These are phyloP conservation scores for Mrakia gelida DNA, from an alignment of 768 basidiomycete genomes.

Conservation along the genomic window DNA sequence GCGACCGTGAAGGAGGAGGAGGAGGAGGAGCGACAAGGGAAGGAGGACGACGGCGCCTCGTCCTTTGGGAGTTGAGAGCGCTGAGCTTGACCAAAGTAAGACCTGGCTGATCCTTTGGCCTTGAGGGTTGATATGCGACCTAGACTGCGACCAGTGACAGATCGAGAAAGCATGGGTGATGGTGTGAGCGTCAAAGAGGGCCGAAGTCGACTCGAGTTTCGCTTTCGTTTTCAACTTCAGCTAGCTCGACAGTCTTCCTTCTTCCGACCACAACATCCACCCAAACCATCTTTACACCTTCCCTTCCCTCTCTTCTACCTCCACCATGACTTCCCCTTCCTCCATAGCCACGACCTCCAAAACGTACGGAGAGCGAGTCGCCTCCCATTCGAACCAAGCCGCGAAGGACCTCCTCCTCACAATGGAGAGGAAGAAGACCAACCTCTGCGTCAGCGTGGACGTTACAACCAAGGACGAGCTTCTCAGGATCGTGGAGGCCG, in stretches of 20 bases:
- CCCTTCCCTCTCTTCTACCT: background rate
- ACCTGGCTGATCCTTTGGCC: background rate
- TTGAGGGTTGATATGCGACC: background rate
- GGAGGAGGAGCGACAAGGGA: background rate
- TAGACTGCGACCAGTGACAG: too few relatives aligned
- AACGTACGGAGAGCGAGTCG: conserved; percentile 14
- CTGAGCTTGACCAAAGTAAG: background rate
- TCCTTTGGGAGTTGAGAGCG: background rate
- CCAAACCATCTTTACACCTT: background rate
- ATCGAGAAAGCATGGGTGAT: too few relatives aligned
- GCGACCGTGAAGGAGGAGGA: background rate
- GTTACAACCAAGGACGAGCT: conserved; percentile 75
- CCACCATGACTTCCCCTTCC: background rate
- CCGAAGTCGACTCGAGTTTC: too few relatives aligned
- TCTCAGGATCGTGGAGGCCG: conserved; percentile 76
- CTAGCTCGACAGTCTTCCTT: background rate
- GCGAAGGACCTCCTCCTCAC: conserved; percentile 72
- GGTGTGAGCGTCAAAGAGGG: too few relatives aligned
- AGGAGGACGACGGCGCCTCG: background rate
- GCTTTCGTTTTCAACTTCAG: background rate
- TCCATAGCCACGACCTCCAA: background rate
- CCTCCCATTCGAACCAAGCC: conserved; percentile 58
- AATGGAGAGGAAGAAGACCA: conserved; percentile 80
- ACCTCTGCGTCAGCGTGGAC: conserved; percentile 94
- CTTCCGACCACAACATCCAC: background rate